Evolutionary conservation across 2,329 filamentous ascomycete genomes (phyloP).

Genomic region (Rutstroemia sp.): DNA sequence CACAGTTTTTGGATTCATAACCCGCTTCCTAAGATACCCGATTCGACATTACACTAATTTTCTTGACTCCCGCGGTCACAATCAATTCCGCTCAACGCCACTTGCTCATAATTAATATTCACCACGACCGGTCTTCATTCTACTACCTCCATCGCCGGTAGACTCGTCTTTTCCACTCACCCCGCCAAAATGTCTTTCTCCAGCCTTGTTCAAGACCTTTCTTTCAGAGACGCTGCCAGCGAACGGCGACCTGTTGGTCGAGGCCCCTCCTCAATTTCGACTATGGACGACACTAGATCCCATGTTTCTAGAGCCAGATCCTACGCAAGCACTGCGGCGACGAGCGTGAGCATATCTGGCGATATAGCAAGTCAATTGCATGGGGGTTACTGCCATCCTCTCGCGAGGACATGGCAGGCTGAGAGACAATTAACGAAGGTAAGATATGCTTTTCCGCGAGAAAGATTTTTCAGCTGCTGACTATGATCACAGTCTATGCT

Average conservation of each 20-base stretch:
- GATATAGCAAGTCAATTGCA: constrained; percentile 81
- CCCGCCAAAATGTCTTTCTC: constrained; percentile 52
- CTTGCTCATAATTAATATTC: not conserved
- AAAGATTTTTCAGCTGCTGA: constrained; percentile 12
- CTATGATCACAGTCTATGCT: constrained; percentile 71
- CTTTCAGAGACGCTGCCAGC: constrained; percentile 46
- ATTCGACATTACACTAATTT: not conserved
- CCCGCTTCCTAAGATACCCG: not conserved
- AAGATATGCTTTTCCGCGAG: constrained; percentile 17
- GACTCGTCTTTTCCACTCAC: not conserved
- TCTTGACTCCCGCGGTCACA: not conserved
- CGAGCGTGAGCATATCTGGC: constrained; percentile 61
- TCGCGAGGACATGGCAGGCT: constrained; percentile 74
- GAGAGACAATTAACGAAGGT: constrained; percentile 83
- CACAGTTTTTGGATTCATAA: constrained; percentile 6
- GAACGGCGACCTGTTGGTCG: constrained; percentile 39
- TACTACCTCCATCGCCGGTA: not conserved
- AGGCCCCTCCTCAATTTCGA: constrained; percentile 37
- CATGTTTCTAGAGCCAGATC: constrained; percentile 58
- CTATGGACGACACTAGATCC: constrained; percentile 52
- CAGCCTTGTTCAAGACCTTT: constrained; percentile 57
- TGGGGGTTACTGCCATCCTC: constrained; percentile 73
- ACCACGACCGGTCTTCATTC: not conserved
- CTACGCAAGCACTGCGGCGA: constrained; percentile 58
- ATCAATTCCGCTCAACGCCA: not conserved